These are phyloP conservation scores for Colletotrichum musae DNA, from an alignment of 2,329 filamentous ascomycete genomes.

Conservation along the genomic window DNA sequence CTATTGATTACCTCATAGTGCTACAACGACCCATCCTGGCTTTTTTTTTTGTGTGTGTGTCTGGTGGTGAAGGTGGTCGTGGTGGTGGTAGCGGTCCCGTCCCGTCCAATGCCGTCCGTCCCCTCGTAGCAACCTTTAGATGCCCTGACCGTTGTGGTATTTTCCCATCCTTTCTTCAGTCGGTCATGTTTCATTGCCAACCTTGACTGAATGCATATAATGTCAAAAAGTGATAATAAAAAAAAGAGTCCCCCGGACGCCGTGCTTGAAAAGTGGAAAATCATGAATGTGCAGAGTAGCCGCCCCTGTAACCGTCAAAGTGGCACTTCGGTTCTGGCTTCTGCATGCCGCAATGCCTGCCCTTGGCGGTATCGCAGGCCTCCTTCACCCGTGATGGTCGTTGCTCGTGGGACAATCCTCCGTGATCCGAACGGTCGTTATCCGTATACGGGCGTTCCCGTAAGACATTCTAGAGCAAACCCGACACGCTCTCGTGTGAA, in stretches of 20 bases:
- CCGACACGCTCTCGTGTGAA: slow-evolving; percentile 12
- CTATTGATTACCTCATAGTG: slow-evolving; percentile 39
- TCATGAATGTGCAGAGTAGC: slow-evolving; percentile 36
- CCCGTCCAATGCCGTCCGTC: slow-evolving; percentile 24
- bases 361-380: slow-evolving; percentile 10
- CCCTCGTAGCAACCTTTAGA: slow-evolving; percentile 37
- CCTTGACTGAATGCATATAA: slow-evolving; percentile 37
- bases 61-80: slow-evolving; percentile 24
- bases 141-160: slow-evolving; percentile 36
- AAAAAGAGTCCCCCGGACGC: slow-evolving; percentile 35
- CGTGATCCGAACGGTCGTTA: slow-evolving; percentile 25
- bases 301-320: slow-evolving; percentile 23
- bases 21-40: slow-evolving; percentile 37
- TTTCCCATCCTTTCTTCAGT: slow-evolving; percentile 37
- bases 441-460: slow-evolving; percentile 2
- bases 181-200: slow-evolving; percentile 39
- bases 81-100: slow-evolving; percentile 10
- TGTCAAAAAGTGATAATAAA: slow-evolving; percentile 6
- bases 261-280: slow-evolving; percentile 36
- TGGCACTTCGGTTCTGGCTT: slow-evolving; percentile 9
- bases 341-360: slow-evolving; percentile 11
- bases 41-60: slow-evolving; percentile 22
- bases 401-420: slow-evolving; percentile 22
- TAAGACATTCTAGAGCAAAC: slow-evolving; percentile 22
- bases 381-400: slow-evolving; percentile 13